Percentiles rank a stretch among this genome's conserved stretches.
Evolutionary conservation across 495 filamentous ascomycete species (phyloP).

Genomic region (Trichocladium uniseriatum): DNA sequence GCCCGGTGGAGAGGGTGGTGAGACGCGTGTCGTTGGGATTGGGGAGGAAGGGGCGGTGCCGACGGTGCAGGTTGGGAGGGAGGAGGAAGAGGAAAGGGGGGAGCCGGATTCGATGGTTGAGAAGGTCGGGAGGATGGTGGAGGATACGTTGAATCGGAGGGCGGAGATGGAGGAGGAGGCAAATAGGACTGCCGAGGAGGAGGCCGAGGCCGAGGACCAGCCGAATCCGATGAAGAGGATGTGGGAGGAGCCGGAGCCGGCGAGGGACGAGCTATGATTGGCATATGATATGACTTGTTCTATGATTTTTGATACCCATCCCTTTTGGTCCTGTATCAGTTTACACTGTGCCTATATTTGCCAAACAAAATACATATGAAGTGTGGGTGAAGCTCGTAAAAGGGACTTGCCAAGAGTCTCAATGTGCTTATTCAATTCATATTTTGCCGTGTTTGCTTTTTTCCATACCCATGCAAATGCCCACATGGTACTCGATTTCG

Average conservation of each 20-base stretch:
- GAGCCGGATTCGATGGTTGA: slow-evolving; percentile 35
- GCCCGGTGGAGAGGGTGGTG: slow-evolving; percentile 13
- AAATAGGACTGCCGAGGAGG: slow-evolving; percentile 11
- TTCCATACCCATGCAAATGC: too few relatives aligned
- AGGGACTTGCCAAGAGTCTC: too few relatives aligned
- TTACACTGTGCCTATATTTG: background rate
- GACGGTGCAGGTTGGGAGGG: slow-evolving; percentile 28
- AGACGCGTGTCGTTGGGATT: slow-evolving; percentile 29
- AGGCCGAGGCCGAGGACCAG: slow-evolving; percentile 38
- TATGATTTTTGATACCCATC: background rate
- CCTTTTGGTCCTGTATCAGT: background rate
- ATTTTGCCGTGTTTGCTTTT: too few relatives aligned
- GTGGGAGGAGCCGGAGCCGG: slow-evolving; percentile 48
- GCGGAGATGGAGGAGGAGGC: slow-evolving; percentile 11
- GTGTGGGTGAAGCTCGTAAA: too few relatives aligned
- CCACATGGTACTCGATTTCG: too few relatives aligned
- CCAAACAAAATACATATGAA: background rate
- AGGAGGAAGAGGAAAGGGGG: background rate
- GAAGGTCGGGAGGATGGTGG: slow-evolving; percentile 42
- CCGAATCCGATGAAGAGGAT: slow-evolving; percentile 66
- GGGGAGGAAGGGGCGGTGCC: slow-evolving; percentile 41
- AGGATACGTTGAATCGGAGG: slow-evolving; percentile 24
- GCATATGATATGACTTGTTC: background rate
- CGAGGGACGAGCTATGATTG: slow-evolving; percentile 34
- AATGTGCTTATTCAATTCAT: too few relatives aligned